Conservation (phyloP, 2,329 filamentous ascomycete species). For the Cadophora luteo-olivacea region DNA sequence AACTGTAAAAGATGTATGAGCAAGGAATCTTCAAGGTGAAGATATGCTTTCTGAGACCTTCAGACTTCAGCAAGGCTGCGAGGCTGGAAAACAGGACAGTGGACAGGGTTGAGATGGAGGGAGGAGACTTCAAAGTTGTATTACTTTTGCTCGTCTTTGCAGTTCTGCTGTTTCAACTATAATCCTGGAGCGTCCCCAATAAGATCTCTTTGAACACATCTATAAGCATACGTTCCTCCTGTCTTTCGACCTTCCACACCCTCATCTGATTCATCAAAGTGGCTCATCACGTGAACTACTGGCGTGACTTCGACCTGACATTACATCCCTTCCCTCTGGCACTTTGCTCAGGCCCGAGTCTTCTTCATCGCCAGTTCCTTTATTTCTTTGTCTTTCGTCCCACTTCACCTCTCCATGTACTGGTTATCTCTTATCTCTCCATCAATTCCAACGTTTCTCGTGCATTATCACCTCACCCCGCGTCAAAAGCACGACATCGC, state of each 20-base stretch:
- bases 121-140: not conserved
- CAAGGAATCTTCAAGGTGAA: not conserved
- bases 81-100: not conserved
- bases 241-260: not conserved
- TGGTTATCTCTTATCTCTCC: not conserved
- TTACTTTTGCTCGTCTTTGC: not conserved
- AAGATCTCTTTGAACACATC: not conserved
- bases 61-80: constrained; percentile 17
- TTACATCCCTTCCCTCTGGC: not conserved
- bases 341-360: not conserved
- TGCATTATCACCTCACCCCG: constrained; percentile 29
- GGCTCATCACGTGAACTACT: not conserved
- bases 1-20: not conserved
- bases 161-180: not conserved
- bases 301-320: not conserved
- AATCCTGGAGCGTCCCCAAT: not conserved
- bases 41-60: constrained; percentile 7
- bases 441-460: not conserved
- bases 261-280: not conserved
- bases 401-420: not conserved
- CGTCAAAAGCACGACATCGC: constrained; percentile 36
- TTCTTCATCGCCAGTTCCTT: not conserved
- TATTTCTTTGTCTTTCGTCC: not conserved
- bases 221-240: not conserved
- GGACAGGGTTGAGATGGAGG: not conserved